Evolutionary conservation across 2,329 filamentous ascomycete genomes (phyloP), one percentile per base, ranked within the genome.

Genomic region (Penicillium sp.): DNA sequence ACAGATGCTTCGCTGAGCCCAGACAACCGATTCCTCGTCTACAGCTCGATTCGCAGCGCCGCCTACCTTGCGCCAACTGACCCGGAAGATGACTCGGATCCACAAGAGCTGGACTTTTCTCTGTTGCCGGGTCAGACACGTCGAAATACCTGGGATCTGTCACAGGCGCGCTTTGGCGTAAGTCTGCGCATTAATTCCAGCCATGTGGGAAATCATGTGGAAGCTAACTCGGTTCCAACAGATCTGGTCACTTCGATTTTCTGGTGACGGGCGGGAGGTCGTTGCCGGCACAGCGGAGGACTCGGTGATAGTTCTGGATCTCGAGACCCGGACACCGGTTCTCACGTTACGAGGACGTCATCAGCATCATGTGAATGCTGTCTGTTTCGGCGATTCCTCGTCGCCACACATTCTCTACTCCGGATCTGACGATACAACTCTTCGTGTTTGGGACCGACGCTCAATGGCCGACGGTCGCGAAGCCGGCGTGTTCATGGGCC

Each of bases 381-480:
- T 99, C 0, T 97, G 93, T 76, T 98, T 96, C 71, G 95, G 93
- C 0, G 93, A 98, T 76, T 88, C 88, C 62, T 85, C 86, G 33
- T 96, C 92, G 0, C 94, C 95, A 1, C 93, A 99, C 73, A 94
- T 98, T 62, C 83, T 99, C 2, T 98, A 97, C 78, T 97, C 93
- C 0, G 95, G 95, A 22, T 97, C 93, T 0, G 95, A 99, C 72
- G 95, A 99, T 73, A 89, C 91, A 2, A 96, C 92, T 0, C 85
- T 98, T 70, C 96, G 97, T 72, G 92, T 99, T 2, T 99, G 95
- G 95, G 95, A 99, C 73, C 86, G 94, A 52, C 86, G 95, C 53
- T 86, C 83, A 38, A 84, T 89, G 80, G 84, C 82, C 26, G 79
- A 87, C 63, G 84, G 85, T 35, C 81, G 86, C 52, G 85, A 86